Percentiles rank a stretch among this genome's conserved stretches.
These are phyloP conservation scores for Dryas integrifolia DNA, from an alignment of 331 rosid genomes.

Conservation along the genomic window DNA sequence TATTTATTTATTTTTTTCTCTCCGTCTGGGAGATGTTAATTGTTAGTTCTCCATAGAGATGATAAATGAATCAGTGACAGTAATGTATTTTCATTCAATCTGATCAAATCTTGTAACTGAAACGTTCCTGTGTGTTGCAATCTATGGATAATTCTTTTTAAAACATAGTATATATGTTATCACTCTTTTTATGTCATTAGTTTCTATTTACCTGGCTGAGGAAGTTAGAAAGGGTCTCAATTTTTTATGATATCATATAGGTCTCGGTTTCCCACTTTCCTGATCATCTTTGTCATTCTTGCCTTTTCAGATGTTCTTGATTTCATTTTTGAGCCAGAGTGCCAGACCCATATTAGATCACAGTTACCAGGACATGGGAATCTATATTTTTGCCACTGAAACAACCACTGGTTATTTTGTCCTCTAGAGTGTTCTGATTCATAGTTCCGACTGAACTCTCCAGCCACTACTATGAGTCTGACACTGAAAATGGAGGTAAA, in stretches of 20 bases:
- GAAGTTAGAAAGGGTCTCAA: too few species aligned
- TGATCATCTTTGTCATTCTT: not conserved
- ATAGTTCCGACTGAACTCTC: not conserved
- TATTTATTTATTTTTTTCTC: constrained; percentile 38
- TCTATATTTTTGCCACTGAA: too few species aligned
- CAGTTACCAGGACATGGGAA: too few species aligned
- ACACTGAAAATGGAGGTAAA: too few species aligned
- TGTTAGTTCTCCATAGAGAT: constrained; percentile 27
- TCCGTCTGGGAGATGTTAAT: constrained; percentile 32
- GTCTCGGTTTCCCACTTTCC: not conserved
- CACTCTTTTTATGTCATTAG: not conserved
- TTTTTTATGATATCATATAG: not conserved
- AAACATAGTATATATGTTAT: not conserved
- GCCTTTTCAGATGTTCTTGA: not conserved
- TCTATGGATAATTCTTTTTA: not conserved
- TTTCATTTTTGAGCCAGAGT: not conserved
- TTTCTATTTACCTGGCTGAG: too few species aligned
- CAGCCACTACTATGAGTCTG: too few species aligned
- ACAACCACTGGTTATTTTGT: not conserved
- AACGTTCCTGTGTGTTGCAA: not conserved
- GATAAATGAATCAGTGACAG: constrained; percentile 9
- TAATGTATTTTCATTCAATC: constrained; percentile 8
- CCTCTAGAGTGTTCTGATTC: not conserved
- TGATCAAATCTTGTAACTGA: constrained; percentile 7
- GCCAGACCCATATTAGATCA: too few species aligned